A percentile compares a stretch with the other conserved stretches of the same genome.
Evolutionary conservation across 345 rosid genomes (phyloP).

Genomic region (Rhizophora apiculata): DNA sequence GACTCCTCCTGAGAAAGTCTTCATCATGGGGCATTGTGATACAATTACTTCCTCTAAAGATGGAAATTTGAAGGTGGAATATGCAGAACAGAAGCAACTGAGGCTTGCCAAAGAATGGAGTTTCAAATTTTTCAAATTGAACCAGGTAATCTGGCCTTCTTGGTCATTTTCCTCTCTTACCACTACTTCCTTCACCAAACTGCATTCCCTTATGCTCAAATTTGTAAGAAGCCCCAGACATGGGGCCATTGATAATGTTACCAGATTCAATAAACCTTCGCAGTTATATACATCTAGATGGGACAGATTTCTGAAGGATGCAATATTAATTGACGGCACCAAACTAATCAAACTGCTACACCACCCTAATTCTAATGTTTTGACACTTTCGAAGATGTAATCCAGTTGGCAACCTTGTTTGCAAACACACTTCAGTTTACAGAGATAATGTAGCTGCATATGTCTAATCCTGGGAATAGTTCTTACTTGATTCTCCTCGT

Average conservation of each 20-base stretch:
- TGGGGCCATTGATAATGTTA: not conserved
- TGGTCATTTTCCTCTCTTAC: not conserved
- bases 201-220: not conserved
- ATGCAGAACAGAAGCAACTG: not conserved
- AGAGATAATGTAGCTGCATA: not conserved
- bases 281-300: not conserved
- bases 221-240: not conserved
- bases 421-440: not conserved
- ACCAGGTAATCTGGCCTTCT: not conserved
- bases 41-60: constrained; percentile 14
- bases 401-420: not conserved
- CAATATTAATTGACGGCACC: not conserved
- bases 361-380: not conserved
- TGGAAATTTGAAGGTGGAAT: constrained; percentile 10
- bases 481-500: not conserved
- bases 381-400: not conserved
- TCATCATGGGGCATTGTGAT: constrained; percentile 14
- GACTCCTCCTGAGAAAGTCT: constrained; percentile 16
- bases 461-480: not conserved
- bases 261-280: not conserved
- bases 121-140: not conserved
- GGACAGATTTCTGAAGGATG: not conserved
- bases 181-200: not conserved
- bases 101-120: not conserved
- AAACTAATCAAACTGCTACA: not conserved